Base-by-base conservation (phyloP, 768 basidiomycete genomes). In the Suillus alpinus region DNA sequence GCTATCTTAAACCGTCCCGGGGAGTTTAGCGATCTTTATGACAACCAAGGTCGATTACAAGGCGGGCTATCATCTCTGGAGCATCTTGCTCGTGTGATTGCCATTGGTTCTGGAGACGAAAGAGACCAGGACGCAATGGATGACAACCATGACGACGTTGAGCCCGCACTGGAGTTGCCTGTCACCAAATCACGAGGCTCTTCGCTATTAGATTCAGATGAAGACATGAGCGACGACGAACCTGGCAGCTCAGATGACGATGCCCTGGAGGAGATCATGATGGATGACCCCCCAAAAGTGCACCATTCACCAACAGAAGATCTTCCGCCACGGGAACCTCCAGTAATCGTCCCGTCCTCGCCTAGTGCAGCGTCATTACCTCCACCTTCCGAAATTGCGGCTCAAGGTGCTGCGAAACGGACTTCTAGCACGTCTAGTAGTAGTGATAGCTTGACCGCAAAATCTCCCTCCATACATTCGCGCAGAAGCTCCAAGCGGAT, bases 51-150 rank as follows among this genome's bases (percentile, higher is more conserved):
- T 20, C 85, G 92, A 31, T 76, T 99, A 46, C 86, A 88, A 65
- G 94, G 94, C n/a, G 95, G 96, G 6, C 75, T 97, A 12, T 77
- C 86, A 2, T 88, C 89, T 13, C 77, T 97, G 57, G 95, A 97
- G 70, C 88, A 92, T 58, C 78, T 99, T 7, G 93, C 95, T 0
- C 86, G 87, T 31, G 92, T 95, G 2, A 90, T 97, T 16, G 83
- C 87, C 0, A 78, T 87, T 51, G 85, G 83, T 53, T 81, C 79
- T 26, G 82, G 82, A 13, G 81, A 82, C 18, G 83, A 82, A 4
- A 76, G 74, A 16, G 81, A 85, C 58, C 77, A 81, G 36, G 85
- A 87, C 23, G 73, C 78, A 10, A 83, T 83, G 73, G 86, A 88
- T 43, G 86, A 86, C 40, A 80, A 78, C 50, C 76, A 76, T 39